Base-by-base conservation (phyloP, 345 rosid genomes). In the Trapa incisa region DNA sequence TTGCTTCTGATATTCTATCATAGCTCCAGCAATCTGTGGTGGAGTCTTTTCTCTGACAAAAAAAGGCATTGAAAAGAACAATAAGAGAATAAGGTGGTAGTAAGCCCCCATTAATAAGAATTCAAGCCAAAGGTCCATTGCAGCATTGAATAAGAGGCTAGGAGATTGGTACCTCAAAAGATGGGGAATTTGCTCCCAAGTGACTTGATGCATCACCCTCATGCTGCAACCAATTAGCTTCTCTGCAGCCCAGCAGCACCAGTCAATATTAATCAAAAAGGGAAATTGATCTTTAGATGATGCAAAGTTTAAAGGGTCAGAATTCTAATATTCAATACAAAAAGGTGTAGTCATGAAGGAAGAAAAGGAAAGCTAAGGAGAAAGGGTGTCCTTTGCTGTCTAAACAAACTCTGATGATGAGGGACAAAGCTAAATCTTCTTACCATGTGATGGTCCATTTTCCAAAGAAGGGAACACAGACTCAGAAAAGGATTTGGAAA, bases 1-100 rank as follows among this genome's bases (percentile, higher is more conserved):
- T 89, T 68, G 79, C 82, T 61, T 89, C 96, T 80, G 91, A 85
- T 73, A 76, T 80, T 81, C 88, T 85, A 73, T 94, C 99, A 66
- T 86, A 80, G 77, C 89, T 93, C 71, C 78, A 72, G 69, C 89
- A 73, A 75, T 85, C 86, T 72, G 87, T 81, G 79, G 85, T 86
- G 80, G 76, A 64, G 22, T 85, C 93, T 80, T 86, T 84, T 88
- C 86, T 84, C 71, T 58, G 57, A 1, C 48, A 65, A 47, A 67
- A 63, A 72, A 69, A 70, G 43, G 43, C 43, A 41, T 41, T 3
- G 43, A 16, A 50, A 14, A 8, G 43, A 41, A 41, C 6, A 41
- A 41, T 3, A 41, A 41, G 43, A 41, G 43, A 41, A 41, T 41
- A 41, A 41, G 7, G 43, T 4, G 7, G 43, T 41, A 3, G 43